Percentiles rank a stretch among this genome's conserved stretches.
phyloP scores from a whole-genome alignment of 179 eudicot genomes.

The Silene coronaria region DNA sequence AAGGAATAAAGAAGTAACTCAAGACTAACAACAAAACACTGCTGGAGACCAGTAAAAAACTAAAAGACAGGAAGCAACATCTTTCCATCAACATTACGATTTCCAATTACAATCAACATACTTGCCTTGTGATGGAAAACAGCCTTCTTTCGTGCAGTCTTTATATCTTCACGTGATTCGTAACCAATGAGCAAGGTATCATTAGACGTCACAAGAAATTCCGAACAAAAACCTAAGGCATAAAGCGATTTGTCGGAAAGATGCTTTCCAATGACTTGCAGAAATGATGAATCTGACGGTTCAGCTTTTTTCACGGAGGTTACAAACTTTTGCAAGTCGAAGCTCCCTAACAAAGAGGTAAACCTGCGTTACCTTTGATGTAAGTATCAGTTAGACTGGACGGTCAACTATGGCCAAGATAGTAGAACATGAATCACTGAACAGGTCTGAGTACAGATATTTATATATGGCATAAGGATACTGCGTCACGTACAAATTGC shows the following conservation, averaged over 20 bases:
- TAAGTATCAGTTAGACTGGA: conserved; percentile 34
- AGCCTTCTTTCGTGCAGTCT: conserved; percentile 61
- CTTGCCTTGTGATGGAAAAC: conserved; percentile 81
- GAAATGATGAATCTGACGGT: conserved; percentile 43
- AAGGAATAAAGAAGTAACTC: no score
- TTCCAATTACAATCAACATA: conserved; percentile 10
- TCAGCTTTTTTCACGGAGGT: conserved; percentile 37
- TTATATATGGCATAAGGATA: no score
- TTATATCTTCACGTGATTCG: conserved; percentile 47
- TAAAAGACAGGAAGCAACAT: background rate
- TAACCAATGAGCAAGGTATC: conserved; percentile 47
- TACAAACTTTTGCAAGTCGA: conserved; percentile 65
- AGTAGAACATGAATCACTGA: background rate
- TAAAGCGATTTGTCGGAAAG: conserved; percentile 59
- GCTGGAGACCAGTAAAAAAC: no score
- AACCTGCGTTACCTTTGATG: conserved; percentile 57
- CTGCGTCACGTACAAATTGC: no score
- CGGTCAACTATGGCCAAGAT: background rate
- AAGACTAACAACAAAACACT: no score
- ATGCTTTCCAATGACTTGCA: conserved; percentile 44
- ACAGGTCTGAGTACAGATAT: background rate
- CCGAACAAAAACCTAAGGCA: conserved; percentile 61
- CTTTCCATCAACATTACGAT: background rate
- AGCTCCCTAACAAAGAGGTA: conserved; percentile 64
- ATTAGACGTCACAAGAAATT: conserved; percentile 49